phyloP scores from a whole-genome alignment of 1,284 basidiomycete species.

The Puccinia coronata region DNA sequence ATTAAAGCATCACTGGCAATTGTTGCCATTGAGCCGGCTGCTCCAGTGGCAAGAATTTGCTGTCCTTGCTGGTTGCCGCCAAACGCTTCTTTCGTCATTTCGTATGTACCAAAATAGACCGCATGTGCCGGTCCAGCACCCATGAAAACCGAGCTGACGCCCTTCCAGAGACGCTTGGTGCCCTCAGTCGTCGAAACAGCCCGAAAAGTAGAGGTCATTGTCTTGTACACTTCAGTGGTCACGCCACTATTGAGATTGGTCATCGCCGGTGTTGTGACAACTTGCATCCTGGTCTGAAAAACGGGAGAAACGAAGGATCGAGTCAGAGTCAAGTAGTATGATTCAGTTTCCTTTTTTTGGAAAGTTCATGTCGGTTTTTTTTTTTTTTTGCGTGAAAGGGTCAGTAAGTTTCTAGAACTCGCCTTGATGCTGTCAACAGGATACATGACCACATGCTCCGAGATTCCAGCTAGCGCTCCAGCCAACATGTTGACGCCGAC shows the following conservation, averaged over 20 bases:
- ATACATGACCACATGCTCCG: constrained; percentile 98
- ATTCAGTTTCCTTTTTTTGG: background rate
- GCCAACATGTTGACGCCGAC: constrained; percentile 87
- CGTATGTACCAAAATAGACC: constrained; percentile 95
- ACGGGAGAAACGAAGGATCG: background rate
- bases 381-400: background rate
- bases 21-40: constrained; percentile 92
- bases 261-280: constrained; percentile 75
- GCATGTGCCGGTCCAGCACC: constrained; percentile 98
- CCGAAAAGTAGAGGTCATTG: constrained; percentile 81
- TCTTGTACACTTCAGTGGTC: constrained; percentile 69
- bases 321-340: background rate
- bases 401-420: constrained; percentile 54
- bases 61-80: constrained; percentile 82
- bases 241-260: constrained; percentile 55
- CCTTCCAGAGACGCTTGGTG: constrained; percentile 85
- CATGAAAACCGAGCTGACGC: constrained; percentile 93
- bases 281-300: constrained; percentile 98
- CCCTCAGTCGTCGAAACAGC: constrained; percentile 93
- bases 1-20: constrained; percentile 95
- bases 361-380: background rate
- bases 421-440: constrained; percentile 98
- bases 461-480: constrained; percentile 94
- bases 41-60: constrained; percentile 70
- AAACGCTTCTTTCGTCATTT: constrained; percentile 86